A percentile compares a stretch with the other conserved stretches of the same genome.
Evolutionary conservation across 805 yeast species (phyloP).

Genomic region (Kregervanrija fluxuum): DNA sequence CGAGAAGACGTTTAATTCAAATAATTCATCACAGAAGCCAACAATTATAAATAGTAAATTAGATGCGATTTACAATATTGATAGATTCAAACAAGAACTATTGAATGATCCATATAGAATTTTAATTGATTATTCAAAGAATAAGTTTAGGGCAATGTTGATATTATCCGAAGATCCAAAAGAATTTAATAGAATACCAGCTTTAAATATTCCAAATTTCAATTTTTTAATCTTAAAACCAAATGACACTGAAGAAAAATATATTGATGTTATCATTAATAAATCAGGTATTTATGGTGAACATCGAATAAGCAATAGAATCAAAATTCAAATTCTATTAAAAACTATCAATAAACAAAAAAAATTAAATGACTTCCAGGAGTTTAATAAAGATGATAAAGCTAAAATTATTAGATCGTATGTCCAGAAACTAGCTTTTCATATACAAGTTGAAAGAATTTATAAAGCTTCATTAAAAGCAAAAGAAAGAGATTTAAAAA

Average conservation of each 20-base stretch:
- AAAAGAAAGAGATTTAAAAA: slow-evolving; percentile 8
- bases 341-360: slow-evolving; percentile 23
- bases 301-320: slow-evolving; percentile 36
- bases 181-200: slow-evolving; percentile 26
- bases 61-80: slow-evolving; percentile 48
- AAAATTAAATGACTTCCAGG: slow-evolving; percentile 2
- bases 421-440: slow-evolving; percentile 45
- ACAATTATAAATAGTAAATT: slow-evolving; percentile 32
- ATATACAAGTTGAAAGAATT: slow-evolving; percentile 60
- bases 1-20: not conserved
- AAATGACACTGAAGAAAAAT: slow-evolving; percentile 36
- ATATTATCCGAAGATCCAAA: slow-evolving; percentile 45
- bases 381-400: slow-evolving; percentile 34
- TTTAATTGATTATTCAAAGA: slow-evolving; percentile 57
- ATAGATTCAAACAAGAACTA: slow-evolving; percentile 35
- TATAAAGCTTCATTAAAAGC: slow-evolving; percentile 39
- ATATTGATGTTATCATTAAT: slow-evolving; percentile 35
- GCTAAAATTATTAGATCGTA: slow-evolving; percentile 40
- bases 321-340: slow-evolving; percentile 34
- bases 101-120: slow-evolving; percentile 57
- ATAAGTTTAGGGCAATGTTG: slow-evolving; percentile 56
- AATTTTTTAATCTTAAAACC: slow-evolving; percentile 34
- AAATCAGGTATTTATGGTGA: slow-evolving; percentile 50
- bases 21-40: not conserved
- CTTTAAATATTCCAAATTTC: slow-evolving; percentile 19